Evolutionary conservation across 805 yeast species (phyloP).

Genomic region (Candida nitratophila): DNA sequence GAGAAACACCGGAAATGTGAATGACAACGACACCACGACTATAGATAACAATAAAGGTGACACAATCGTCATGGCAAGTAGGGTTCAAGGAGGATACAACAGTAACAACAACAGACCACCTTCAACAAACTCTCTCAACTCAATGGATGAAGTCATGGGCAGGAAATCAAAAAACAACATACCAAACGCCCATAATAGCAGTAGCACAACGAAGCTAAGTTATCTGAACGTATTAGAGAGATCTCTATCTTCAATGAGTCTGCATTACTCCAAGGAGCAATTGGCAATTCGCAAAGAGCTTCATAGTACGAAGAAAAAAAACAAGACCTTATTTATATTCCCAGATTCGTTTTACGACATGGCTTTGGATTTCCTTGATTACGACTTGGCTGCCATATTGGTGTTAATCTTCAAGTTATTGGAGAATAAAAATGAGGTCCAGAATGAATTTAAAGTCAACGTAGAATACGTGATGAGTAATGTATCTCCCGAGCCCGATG

Average conservation of each 20-base stretch:
- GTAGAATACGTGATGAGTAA: too few species aligned
- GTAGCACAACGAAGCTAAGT: background rate
- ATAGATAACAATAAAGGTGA: background rate
- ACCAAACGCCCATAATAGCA: background rate
- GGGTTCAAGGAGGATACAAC: slow-evolving; percentile 2
- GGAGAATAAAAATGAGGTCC: slow-evolving; percentile 17
- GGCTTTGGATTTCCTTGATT: slow-evolving; percentile 36
- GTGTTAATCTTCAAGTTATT: slow-evolving; percentile 25
- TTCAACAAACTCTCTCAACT: too few species aligned
- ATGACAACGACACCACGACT: background rate
- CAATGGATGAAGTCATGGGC: background rate
- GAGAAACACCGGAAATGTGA: background rate
- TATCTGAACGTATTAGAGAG: too few species aligned
- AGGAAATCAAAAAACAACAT: background rate
- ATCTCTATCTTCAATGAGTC: too few species aligned
- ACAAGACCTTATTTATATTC: slow-evolving; percentile 27
- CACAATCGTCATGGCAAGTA: background rate
- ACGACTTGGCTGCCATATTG: slow-evolving; percentile 33
- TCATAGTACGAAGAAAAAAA: slow-evolving; percentile 24
- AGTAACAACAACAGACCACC: background rate
- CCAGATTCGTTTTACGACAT: slow-evolving; percentile 32
- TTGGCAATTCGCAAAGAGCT: slow-evolving; percentile 22
- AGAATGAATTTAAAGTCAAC: background rate
- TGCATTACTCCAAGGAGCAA: background rate
- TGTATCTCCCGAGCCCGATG: background rate